These are phyloP conservation scores for Fusarium irregulare DNA, from an alignment of 2,329 filamentous ascomycete genomes.

Conservation along the genomic window DNA sequence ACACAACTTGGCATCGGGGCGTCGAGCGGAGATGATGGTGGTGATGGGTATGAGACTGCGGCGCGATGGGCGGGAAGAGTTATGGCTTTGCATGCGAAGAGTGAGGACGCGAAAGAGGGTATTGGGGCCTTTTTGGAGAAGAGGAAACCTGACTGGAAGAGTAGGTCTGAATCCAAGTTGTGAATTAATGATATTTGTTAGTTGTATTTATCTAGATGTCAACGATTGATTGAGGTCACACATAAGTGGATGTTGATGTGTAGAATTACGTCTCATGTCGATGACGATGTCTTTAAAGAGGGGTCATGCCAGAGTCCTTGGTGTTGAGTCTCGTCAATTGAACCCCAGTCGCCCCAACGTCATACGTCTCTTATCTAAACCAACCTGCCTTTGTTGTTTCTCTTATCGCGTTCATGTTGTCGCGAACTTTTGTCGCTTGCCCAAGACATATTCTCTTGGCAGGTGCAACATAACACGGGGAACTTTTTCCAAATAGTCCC, in stretches of 20 bases:
- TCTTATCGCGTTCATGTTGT: constrained; percentile 3
- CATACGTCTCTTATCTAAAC: neutral
- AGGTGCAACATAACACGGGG: constrained; percentile 35
- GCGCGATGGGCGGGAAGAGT: constrained; percentile 38
- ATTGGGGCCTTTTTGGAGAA: constrained; percentile 40
- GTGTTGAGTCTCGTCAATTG: neutral
- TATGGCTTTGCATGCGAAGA: constrained; percentile 43
- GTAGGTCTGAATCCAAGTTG: neutral
- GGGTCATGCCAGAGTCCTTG: neutral
- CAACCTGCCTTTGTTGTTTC: neutral
- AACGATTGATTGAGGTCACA: neutral
- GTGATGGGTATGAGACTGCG: constrained; percentile 39
- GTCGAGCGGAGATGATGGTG: neutral
- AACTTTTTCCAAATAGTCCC: constrained; percentile 27
- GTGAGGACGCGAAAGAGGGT: constrained; percentile 39
- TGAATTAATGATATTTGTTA: neutral
- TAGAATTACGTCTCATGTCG: neutral
- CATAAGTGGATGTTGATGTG: neutral
- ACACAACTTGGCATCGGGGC: constrained; percentile 33
- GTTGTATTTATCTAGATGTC: neutral
- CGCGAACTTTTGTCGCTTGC: constrained; percentile 32
- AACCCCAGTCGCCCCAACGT: neutral
- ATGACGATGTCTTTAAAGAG: neutral
- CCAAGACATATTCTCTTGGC: constrained; percentile 29
- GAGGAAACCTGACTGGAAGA: constrained; percentile 28